Conservation (phyloP, 2,329 filamentous ascomycete genomes). For the Penicillium sp. region DNA sequence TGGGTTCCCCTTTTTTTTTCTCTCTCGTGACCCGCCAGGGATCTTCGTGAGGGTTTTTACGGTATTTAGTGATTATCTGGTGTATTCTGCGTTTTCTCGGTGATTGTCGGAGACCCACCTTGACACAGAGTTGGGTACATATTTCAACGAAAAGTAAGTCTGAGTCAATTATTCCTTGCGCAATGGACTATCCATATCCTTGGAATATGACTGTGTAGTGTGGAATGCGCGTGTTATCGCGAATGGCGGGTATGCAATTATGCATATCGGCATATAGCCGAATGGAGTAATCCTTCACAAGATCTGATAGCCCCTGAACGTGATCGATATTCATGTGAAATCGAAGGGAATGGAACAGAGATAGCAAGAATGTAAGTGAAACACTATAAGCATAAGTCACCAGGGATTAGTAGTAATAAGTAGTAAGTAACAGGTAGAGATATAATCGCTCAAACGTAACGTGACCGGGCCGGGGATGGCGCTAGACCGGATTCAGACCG, state of each 20-base stretch:
- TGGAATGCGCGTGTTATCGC: too few species aligned
- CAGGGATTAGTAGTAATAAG: too few species aligned
- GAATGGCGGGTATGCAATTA: too few species aligned
- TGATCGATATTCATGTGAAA: background rate
- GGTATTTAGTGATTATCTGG: background rate
- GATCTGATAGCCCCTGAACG: background rate
- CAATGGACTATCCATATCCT: background rate
- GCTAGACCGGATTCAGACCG: background rate
- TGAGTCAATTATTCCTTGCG: too few species aligned
- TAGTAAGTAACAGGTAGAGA: too few species aligned
- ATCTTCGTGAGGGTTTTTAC: constrained; percentile 3
- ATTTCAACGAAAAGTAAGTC: too few species aligned
- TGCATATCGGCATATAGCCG: background rate
- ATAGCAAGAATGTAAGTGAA: too few species aligned
- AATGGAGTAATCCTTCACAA: background rate
- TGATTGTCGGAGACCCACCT: constrained; percentile 2
- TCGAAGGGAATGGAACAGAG: too few species aligned
- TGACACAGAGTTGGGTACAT: background rate
- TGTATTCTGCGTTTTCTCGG: background rate
- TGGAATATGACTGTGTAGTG: too few species aligned
- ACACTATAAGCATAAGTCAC: too few species aligned
- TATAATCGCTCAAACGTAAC: constrained; percentile 4
- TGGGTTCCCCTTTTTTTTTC: background rate
- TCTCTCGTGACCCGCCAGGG: background rate
- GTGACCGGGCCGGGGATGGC: constrained; percentile 16